Evolutionary conservation across 2,329 filamentous ascomycete genomes (phyloP), one percentile per base, ranked within the genome.

Genomic region (Colletotrichum tropicale): DNA sequence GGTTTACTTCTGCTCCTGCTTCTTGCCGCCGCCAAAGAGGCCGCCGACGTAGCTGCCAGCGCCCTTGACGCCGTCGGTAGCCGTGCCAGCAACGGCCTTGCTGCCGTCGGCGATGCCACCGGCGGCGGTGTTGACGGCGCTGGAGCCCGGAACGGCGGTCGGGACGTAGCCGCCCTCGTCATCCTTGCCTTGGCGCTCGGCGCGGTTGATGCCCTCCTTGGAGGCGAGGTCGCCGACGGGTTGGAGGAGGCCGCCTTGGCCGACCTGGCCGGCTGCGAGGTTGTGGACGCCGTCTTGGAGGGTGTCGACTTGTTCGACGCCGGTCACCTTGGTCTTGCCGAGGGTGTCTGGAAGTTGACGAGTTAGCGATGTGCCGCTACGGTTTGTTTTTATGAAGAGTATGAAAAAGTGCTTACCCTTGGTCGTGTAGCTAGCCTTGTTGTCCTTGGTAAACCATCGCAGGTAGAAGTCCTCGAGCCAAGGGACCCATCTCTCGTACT

Each of bases 381-480:
- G 12, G 3, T n/a, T 34, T 13, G 26, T 0, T n/a, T 10, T 0
- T 34, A 68, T 6, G 28, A 38, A 15, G 66, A 24, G 10, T 13
- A 32, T 6, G 30, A 12, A 34, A 34, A 13, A 10, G 3, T n/a
- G 83, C 86, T 38, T 83, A 94, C 93, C 89, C 84, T 93, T 94
- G 3, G 93, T 89, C 8, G 91, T 87, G 80, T 95, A 95, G 81
- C 90, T 93, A 7, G 93, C 90, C 85, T 95, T 95, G 88, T 95
- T 95, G 81, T 95, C 93, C 77, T 93, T 93, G 80, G 93, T 94
- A 84, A 95, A 95, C 88, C 91, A 95, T 68, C 89, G 88, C 32
- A 95, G 88, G 82, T 94, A 94, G 75, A 91, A 84, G 82, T 95
- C 94, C 83, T 95, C 93, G 72, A 95, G 86, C 93, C 94, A 95